Base-by-base conservation (phyloP, 768 basidiomycete genomes). In the Goffeauzyma gilvescens region DNA sequence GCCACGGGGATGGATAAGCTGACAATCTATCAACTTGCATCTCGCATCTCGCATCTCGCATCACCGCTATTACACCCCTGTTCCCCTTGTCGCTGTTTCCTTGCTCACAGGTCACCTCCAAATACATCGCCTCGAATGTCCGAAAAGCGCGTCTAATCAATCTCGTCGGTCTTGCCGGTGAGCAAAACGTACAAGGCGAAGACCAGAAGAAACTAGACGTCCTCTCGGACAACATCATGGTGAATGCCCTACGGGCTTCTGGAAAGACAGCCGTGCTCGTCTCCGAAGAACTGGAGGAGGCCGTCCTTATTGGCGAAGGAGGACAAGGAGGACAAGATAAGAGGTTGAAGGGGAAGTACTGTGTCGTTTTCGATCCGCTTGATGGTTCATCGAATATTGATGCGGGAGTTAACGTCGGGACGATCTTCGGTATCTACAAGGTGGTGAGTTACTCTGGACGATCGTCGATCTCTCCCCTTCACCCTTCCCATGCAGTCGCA, bases 151-250 rank as follows among this genome's bases (percentile, higher is more conserved):
- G 90, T 37, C 71, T 98, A 49, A 95, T 98, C 69, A 96, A 98
- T 64, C 74, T 98, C n/a, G 80, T 98, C 52, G 93, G 93, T 24
- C 72, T 90, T 17, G 93, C 93, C 13, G 93, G 93, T 13, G 86
- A 89, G 59, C 82, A 82, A 21, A 98, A 98, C 60, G 79, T 89
- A 6, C 85, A 89, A 66, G 93, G 93, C 17, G 93, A 96, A 64
- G 93, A 96, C 59, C 93, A 98, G 72, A 98, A 98, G 73, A 98
- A 98, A 68, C 73, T 98, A 41, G 89, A 93, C 58, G 79, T 93
- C n/a, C 70, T 93, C 24, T 81, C 86, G 12, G 95, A 98, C 63
- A 89, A 98, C 63, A 98, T 98, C 72, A 96, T 98, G 93, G 74
- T 96, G 55, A 95, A 95, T 58, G 79, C 89, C 35, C 74, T 98